Conservation (phyloP, 1,139 yeast species). For the Pichia sp. region DNA sequence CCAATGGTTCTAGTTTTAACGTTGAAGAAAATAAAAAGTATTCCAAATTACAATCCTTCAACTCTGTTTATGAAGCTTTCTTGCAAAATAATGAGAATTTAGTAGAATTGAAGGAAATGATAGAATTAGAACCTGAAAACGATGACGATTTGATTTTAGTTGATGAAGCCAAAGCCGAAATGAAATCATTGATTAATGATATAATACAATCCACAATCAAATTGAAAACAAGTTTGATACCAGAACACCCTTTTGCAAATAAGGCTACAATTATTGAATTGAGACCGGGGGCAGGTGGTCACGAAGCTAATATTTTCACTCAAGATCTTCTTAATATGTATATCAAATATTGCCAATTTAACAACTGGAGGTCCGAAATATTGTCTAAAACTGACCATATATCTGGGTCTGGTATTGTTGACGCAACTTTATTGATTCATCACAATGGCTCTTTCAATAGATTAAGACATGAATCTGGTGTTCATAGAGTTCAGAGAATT, state of each 20-base stretch:
- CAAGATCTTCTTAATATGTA: constrained; percentile 79
- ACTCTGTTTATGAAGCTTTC: constrained; percentile 45
- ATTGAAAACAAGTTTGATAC: constrained; percentile 55
- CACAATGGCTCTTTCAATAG: constrained; percentile 69
- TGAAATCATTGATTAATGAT: constrained; percentile 33
- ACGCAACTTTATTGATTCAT: constrained; percentile 68
- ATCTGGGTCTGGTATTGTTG: constrained; percentile 60
- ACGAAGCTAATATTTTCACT: constrained; percentile 85
- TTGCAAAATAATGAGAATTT: constrained; percentile 14
- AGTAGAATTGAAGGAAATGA: constrained; percentile 27
- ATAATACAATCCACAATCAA: constrained; percentile 32
- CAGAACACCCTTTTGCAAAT: constrained; percentile 71
- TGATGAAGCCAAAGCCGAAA: constrained; percentile 38
- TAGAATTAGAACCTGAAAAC: constrained; percentile 29
- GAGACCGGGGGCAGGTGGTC: constrained; percentile 95
- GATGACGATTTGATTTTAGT: constrained; percentile 27
- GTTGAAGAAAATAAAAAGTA: constrained; percentile 48
- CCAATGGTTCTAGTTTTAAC: constrained; percentile 40
- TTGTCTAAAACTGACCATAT: constrained; percentile 49
- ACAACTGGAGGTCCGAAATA: constrained; percentile 59
- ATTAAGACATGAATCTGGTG: constrained; percentile 85
- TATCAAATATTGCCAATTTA: constrained; percentile 53
- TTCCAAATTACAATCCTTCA: constrained; percentile 45
- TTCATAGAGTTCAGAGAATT: constrained; percentile 89
- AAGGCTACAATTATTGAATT: constrained; percentile 75